Evolutionary conservation across 768 basidiomycete species (phyloP), one percentile per base, ranked within the genome.

Genomic region (Mycena alexandri): DNA sequence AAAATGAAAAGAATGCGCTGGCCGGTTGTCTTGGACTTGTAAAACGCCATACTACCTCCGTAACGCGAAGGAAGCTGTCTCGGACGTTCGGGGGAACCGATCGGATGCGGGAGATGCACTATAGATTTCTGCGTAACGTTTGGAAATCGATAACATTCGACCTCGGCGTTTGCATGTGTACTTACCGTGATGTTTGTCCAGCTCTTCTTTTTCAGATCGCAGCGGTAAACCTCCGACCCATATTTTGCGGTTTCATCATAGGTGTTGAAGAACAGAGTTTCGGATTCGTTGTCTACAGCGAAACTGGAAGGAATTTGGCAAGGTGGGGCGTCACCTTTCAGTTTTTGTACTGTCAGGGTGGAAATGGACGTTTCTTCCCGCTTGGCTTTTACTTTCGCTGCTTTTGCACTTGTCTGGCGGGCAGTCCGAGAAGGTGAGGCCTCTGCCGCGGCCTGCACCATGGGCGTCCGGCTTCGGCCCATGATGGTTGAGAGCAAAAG

Each of bases 11-110:
- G 59, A 11, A 61, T 19, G 13, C 65, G 52, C n/a, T 61, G 65
- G 13, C 50, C 52, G 11, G 50, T 22, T 3, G 48, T 1, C 17
- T 22, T n/a, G 6, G 46, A 25, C 36, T 47, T 67, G 29, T 55
- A 67, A 19, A 47, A 67, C 46, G 65, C 58, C 65, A 67, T 67
- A 10, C 52, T 34, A 0, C 65, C 59, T 41, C 52, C 65, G 22
- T 33, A 67, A 4, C 58, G 51, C 9, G 65, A 25, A n/a, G 65
- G 59, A 21, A 67, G 65, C 46, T 60, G 57, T n/a, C 43, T 33
- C n/a, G 14, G 10, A 24, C 52, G 46, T 16, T 38, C 58, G 11
- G 64, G 64, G n/a, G 56, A 11, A 3, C 64, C 64, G 21, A 65
- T 10, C 22, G 64, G 57, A 10, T 11, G 59, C 29, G 59, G 33